Evolutionary conservation across 257 asterid species (phyloP), one percentile per base, ranked within the genome.

Genomic region (Ehretia macrophylla): DNA sequence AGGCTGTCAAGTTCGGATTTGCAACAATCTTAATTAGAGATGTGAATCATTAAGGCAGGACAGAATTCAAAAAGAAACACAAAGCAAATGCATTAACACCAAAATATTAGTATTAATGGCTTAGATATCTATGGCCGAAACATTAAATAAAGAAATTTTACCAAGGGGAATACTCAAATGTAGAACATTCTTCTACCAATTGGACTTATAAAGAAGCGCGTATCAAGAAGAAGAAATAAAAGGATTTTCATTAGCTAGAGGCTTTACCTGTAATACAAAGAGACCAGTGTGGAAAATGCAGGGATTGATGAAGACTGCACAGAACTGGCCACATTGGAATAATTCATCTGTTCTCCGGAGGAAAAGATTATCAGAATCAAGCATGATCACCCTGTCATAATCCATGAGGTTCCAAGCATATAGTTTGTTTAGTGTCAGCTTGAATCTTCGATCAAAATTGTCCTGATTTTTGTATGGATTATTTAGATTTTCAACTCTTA

Each of bases 211-310:
- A 8, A 42, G 10, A 14, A 42, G 14, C 10, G 47, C 10, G 47
- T 8, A 5, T 46, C 14, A 46, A 46, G 14, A 11, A 46, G 51
- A 17, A 46, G 17, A 2, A 46, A 46, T 5, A 46, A 12, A 46
- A 12, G 5, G 5, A 13, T 12, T 14, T 10, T 8, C 47, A 42
- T 14, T 42, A 8, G 47, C 12, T 42, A 42, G 47, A 14, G 10
- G 14, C 14, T 18, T 14, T 66, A 85, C 91, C 91, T 85, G 81
- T 83, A 87, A 61, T 13, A 87, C 96, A 58, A 87, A 87, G n/a
- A 87, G 94, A 14, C 96, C 96, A 10, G 96, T 84, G 66, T 87
- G 96, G 79, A 87, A 87, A 68, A 87, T 78, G 83, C 96, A 87
- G 10, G 96, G 96, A 20, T 87, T 87, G 68, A 87, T 87, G 83